Evolutionary conservation across 441 rosid genomes (phyloP).

Genomic region (Pelargonium australe): DNA sequence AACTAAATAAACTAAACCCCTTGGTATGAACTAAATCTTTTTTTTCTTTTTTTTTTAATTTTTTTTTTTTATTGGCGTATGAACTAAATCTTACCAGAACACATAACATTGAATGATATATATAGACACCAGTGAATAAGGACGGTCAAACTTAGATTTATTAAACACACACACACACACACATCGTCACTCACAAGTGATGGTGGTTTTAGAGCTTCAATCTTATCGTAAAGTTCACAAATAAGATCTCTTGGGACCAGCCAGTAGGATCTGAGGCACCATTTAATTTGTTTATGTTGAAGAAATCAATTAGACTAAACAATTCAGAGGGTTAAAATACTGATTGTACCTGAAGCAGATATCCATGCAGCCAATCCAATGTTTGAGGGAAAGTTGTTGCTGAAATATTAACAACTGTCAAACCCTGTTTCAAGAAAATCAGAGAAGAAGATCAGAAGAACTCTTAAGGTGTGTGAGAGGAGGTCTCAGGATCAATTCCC

Average conservation of each 20-base stretch:
- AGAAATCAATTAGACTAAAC: constrained; percentile 1
- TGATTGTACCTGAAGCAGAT: constrained; percentile 66
- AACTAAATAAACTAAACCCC: neutral
- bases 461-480: neutral
- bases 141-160: no score
- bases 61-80: neutral
- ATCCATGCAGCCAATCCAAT: constrained; percentile 61
- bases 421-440: constrained; percentile 40
- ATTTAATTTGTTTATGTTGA: neutral
- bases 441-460: constrained; percentile 8
- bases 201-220: neutral
- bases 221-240: constrained; percentile 5
- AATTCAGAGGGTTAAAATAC: constrained; percentile 2
- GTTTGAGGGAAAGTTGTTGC: constrained; percentile 77
- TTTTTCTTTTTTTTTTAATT: no score
- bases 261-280: neutral
- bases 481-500: no score
- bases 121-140: no score
- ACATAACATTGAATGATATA: no score
- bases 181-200: no score
- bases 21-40: neutral
- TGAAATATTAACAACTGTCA: constrained; percentile 53
- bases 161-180: no score
- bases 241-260: neutral
- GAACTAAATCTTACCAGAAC: neutral